A percentile compares a stretch with the other conserved stretches of the same genome.
Conservation (phyloP, 2,329 filamentous ascomycete species). For the Alternaria conjuncta region DNA sequence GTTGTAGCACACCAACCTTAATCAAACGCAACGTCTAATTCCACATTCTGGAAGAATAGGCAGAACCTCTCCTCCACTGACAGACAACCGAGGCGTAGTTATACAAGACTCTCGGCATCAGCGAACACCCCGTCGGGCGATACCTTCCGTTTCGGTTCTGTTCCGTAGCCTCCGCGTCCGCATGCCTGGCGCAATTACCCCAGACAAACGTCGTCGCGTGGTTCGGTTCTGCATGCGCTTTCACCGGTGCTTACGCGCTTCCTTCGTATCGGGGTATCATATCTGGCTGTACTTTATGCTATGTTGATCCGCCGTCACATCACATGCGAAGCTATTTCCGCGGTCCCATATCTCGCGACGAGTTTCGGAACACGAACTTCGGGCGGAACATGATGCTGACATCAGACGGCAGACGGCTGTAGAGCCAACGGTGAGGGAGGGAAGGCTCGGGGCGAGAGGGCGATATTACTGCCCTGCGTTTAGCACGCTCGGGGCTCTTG, state of each 20-base stretch:
- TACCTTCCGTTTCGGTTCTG: background rate
- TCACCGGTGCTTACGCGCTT: background rate
- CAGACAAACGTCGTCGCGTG: background rate
- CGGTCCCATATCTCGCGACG: background rate
- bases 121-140: background rate
- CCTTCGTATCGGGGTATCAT: background rate
- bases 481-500: background rate
- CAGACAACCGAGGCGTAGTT: background rate
- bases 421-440: constrained; percentile 16
- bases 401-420: constrained; percentile 12
- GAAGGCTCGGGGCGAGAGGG: constrained; percentile 12
- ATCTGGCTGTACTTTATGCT: background rate
- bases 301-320: background rate
- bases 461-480: background rate
- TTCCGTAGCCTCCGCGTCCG: background rate
- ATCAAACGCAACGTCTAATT: constrained; percentile 1
- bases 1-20: constrained; percentile 1
- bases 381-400: constrained; percentile 13
- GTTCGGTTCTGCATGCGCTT: background rate
- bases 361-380: background rate
- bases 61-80: background rate
- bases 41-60: background rate
- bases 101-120: background rate
- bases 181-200: background rate
- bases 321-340: background rate